A percentile compares a stretch with the other conserved stretches of the same genome.
phyloP scores from a whole-genome alignment of 352 stramenopile genomes.

The Pythium guiyangense region DNA sequence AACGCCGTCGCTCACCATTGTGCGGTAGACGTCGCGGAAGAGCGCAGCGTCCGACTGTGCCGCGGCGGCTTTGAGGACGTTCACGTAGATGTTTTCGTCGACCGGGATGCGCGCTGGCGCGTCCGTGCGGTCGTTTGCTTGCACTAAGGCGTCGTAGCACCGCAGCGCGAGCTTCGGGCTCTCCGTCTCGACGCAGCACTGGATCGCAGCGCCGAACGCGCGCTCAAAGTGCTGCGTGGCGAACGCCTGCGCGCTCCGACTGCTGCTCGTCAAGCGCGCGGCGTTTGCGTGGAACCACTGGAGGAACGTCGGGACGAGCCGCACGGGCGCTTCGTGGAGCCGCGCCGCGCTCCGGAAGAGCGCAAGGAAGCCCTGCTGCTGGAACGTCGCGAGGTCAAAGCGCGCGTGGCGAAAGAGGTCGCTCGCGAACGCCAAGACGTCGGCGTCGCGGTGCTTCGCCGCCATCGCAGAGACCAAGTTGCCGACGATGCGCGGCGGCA shows the following conservation, averaged over 20 bases:
- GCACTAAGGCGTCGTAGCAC: conserved; percentile 34
- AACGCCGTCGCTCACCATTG: conserved; percentile 42
- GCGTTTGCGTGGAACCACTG: conserved; percentile 25
- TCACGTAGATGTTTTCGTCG: conserved; percentile 84
- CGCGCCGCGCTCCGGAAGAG: conserved; percentile 38
- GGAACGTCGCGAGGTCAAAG: conserved; percentile 34
- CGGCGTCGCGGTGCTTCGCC: conserved; percentile 17
- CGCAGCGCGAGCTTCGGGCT: conserved; percentile 45
- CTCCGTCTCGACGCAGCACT: conserved; percentile 42
- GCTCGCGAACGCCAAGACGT: conserved; percentile 29
- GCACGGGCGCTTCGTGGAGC: conserved; percentile 3
- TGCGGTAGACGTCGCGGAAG: conserved; percentile 52
- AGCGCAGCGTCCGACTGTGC: conserved; percentile 26
- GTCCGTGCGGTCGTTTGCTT: background rate
- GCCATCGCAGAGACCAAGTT: conserved; percentile 49
- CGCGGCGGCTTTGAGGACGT: conserved; percentile 55
- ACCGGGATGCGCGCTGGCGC: conserved; percentile 6
- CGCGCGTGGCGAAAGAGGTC: conserved; percentile 30
- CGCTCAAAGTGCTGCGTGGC: conserved; percentile 31
- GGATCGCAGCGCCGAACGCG: conserved; percentile 66
- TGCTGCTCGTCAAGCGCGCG: background rate
- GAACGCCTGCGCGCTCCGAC: background rate
- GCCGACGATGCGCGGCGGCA: conserved; percentile 45
- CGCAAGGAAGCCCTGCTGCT: conserved; percentile 61
- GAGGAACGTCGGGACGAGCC: conserved; percentile 24